These are phyloP conservation scores for Rhizophagus clarus DNA, from an alignment of 192 early-diverging fungal species.

Conservation along the genomic window DNA sequence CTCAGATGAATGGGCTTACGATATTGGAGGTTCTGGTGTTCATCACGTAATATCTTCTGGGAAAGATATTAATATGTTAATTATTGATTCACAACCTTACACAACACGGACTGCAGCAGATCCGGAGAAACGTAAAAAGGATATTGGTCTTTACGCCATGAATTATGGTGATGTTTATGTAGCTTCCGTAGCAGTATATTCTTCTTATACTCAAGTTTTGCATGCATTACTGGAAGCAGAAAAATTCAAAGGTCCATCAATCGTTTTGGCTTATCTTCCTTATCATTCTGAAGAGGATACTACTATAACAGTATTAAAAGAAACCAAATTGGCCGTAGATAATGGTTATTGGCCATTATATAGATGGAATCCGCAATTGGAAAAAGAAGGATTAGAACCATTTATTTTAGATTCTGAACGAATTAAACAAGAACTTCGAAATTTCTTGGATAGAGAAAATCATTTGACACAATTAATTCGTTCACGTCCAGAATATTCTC, in stretches of 20 bases:
- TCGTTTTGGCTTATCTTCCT: constrained; percentile 84
- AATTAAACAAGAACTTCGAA: constrained; percentile 75
- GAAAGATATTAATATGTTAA: constrained; percentile 87
- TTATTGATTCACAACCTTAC: constrained; percentile 87
- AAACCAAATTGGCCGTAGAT: constrained; percentile 90
- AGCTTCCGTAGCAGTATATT: constrained; percentile 86
- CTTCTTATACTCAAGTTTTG: constrained; percentile 86
- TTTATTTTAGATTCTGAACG: constrained; percentile 78
- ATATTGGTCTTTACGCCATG: constrained; percentile 95
- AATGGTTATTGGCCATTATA: constrained; percentile 92
- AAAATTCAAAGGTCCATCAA: constrained; percentile 82
- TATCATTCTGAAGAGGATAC: constrained; percentile 53
- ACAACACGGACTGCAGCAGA: constrained; percentile 51
- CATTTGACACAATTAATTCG: constrained; percentile 76
- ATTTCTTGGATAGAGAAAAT: constrained; percentile 85
- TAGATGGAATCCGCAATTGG: constrained; percentile 84
- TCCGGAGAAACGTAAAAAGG: constrained; percentile 80
- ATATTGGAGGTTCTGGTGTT: constrained; percentile 85
- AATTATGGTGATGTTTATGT: constrained; percentile 90
- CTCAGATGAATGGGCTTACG: constrained; percentile 84
- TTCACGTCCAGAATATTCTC: constrained; percentile 65
- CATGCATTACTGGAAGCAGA: constrained; percentile 91
- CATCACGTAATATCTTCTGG: constrained; percentile 87
- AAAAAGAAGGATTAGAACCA: constrained; percentile 58
- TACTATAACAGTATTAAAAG: constrained; percentile 78